Percentiles rank a stretch among this genome's conserved stretches.
Evolutionary conservation across 164 flowering plant species (phyloP).

Genomic region (Nymphaea thermarum): DNA sequence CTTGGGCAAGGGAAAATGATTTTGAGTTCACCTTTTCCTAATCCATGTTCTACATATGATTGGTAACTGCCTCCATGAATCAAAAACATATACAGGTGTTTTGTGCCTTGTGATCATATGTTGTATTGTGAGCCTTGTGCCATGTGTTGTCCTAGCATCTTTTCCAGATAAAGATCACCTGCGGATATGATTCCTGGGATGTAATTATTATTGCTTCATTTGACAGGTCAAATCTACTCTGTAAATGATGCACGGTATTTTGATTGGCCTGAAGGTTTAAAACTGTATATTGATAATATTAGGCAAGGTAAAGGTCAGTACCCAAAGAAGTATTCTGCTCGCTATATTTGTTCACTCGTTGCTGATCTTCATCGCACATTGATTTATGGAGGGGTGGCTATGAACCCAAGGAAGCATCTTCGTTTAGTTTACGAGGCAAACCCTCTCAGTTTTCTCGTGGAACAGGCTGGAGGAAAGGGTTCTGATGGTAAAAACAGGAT

Average conservation of each 20-base stretch:
- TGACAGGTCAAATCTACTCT: conserved; percentile 93
- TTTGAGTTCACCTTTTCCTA: too few species aligned
- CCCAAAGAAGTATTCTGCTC: conserved; percentile 93
- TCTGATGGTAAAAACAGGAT: conserved; percentile 81
- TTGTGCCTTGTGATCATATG: too few species aligned
- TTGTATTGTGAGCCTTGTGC: too few species aligned
- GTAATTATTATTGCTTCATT: background rate
- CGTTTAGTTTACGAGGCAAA: conserved; percentile 89
- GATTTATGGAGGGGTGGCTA: conserved; percentile 81
- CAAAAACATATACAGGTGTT: too few species aligned
- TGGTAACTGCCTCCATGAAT: too few species aligned
- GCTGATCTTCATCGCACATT: conserved; percentile 93
- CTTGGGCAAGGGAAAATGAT: too few species aligned
- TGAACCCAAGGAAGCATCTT: conserved; percentile 98
- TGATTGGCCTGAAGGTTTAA: conserved; percentile 96
- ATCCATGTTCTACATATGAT: too few species aligned
- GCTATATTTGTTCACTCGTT: conserved; percentile 90
- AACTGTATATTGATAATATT: conserved; percentile 79
- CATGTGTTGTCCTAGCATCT: too few species aligned
- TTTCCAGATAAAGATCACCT: too few species aligned
- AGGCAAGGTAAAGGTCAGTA: conserved; percentile 87
- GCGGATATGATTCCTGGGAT: too few species aligned
- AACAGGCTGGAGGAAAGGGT: conserved; percentile 92
- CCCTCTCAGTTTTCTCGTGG: conserved; percentile 85
- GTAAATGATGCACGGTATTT: conserved; percentile 96